Evolutionary conservation across 164 flowering plant genomes (phyloP), one percentile per base, ranked within the genome.

Genomic region (Berberis thunbergii): DNA sequence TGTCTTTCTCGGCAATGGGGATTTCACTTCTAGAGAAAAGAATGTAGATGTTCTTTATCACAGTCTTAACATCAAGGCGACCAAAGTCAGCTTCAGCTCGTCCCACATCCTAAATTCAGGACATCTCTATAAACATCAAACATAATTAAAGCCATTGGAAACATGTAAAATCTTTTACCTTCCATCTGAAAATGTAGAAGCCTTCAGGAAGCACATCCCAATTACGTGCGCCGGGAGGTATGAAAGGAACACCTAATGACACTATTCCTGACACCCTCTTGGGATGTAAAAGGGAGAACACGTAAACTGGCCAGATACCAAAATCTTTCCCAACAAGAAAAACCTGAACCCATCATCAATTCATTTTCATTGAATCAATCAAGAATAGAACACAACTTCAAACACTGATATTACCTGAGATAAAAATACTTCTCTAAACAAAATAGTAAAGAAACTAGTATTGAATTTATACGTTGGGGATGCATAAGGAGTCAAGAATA

Each of bases 71-170:
- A 69, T 75, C 76, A 4, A 78, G 69, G 26, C 79, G 77, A 2
- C 80, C 74, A 57, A 79, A 79, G 70, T 79, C 87, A 1, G 83
- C 87, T 66, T 83, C 84, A 1, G 81, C 84, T 45, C 79, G 53
- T 48, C 83, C 80, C 3, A 80, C 80, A 48, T 77, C 76, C 84
- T 83, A 42, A 1, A 9, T 40, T 56, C 10, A 4, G 41, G 57
- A 52, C n/a, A 4, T 8, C 8, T 46, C 49, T 46, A 8, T 8
- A 46, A 8, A 46, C 49, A 46, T 4, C 2, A 26, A 6, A 10
- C 3, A 13, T 4, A 5, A 13, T 1, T 38, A 2, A 56, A 56
- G 13, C 39, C 1, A 26, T 13, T 1, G 41, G 40, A 4, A 56
- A 3, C 8, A 8, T 2, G 11, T 7, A n/a, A 52, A 4, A 1